A percentile compares a stretch with the other conserved stretches of the same genome.
These are phyloP conservation scores for Didymellaceae sp. DNA, from an alignment of 2,329 filamentous ascomycete genomes.

Conservation along the genomic window DNA sequence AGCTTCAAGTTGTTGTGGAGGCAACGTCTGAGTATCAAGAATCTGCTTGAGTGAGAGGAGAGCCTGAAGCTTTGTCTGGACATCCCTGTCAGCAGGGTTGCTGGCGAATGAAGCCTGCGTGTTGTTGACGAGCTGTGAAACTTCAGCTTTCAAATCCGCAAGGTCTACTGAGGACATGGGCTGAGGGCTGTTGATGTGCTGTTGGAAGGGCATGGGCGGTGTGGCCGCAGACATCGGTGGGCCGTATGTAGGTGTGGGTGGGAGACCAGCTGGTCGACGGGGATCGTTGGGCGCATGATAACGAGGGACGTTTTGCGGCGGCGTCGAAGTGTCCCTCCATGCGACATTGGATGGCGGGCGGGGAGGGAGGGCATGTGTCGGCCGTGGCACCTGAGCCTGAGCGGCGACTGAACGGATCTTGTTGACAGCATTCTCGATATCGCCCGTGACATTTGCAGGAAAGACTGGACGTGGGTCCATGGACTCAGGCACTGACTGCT, in stretches of 20 bases:
- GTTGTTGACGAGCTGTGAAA: constrained; percentile 76
- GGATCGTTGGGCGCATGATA: constrained; percentile 44
- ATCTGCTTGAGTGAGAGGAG: constrained; percentile 84
- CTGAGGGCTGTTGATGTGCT: constrained; percentile 39
- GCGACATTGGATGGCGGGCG: constrained; percentile 58
- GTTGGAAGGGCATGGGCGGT: constrained; percentile 38
- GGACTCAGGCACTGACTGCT: constrained; percentile 92
- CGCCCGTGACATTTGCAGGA: constrained; percentile 80
- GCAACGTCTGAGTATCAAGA: constrained; percentile 77
- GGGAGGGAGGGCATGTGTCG: constrained; percentile 51
- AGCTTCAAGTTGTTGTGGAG: constrained; percentile 79
- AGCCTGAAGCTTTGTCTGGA: constrained; percentile 81
- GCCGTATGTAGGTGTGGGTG: constrained; percentile 36
- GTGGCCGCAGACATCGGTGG: constrained; percentile 24
- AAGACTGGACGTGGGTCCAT: constrained; percentile 94
- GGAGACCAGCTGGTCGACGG: constrained; percentile 35
- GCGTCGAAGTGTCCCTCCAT: constrained; percentile 77
- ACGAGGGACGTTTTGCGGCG: constrained; percentile 59
- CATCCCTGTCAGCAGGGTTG: constrained; percentile 75
- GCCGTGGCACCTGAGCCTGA: constrained; percentile 60
- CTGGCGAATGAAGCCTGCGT: constrained; percentile 76
- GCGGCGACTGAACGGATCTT: constrained; percentile 73
- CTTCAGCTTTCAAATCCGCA: constrained; percentile 80
- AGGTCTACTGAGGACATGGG: constrained; percentile 41
- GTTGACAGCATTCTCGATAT: constrained; percentile 92